phyloP scores from a whole-genome alignment of 169 alveolate genomes.

The Nephromyces sp. region DNA sequence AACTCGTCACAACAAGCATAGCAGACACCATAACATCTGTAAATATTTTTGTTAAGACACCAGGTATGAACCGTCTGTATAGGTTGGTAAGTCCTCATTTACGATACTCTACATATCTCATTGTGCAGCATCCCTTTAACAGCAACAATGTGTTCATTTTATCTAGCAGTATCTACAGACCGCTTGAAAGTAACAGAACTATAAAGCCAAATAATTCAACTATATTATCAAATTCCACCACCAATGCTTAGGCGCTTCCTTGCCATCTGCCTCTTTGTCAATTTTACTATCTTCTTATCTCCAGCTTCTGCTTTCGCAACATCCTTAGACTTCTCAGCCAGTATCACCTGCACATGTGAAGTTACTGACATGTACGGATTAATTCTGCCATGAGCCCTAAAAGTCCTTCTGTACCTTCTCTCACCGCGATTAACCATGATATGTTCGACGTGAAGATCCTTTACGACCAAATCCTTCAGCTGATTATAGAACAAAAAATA shows the following conservation, averaged over 20 bases:
- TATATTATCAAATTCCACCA: conserved; percentile 13
- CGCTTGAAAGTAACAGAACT: no score
- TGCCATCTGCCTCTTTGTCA: conserved; percentile 64
- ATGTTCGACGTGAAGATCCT: conserved; percentile 77
- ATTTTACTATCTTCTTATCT: conserved; percentile 48
- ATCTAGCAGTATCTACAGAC: no score
- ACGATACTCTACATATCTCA: no score
- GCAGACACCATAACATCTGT: no score
- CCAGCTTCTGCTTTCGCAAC: conserved; percentile 56
- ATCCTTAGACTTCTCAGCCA: conserved; percentile 61
- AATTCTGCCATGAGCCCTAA: conserved; percentile 98
- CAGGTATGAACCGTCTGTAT: no score
- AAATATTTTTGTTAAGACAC: no score
- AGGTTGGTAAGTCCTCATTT: no score
- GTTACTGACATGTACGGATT: conserved; percentile 77
- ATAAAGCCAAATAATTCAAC: no score
- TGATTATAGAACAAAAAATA: no score
- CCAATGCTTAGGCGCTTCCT: conserved; percentile 46
- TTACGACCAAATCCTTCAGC: conserved; percentile 81
- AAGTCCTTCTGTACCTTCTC: conserved; percentile 94
- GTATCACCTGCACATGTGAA: conserved; percentile 76
- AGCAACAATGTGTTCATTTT: no score
- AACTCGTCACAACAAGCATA: no score
- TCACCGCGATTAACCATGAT: conserved; percentile 88
- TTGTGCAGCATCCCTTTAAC: no score